A percentile compares a stretch with the other conserved stretches of the same genome.
Conservation (phyloP, 129 eudicot species). For the Pulicaria dysenterica region DNA sequence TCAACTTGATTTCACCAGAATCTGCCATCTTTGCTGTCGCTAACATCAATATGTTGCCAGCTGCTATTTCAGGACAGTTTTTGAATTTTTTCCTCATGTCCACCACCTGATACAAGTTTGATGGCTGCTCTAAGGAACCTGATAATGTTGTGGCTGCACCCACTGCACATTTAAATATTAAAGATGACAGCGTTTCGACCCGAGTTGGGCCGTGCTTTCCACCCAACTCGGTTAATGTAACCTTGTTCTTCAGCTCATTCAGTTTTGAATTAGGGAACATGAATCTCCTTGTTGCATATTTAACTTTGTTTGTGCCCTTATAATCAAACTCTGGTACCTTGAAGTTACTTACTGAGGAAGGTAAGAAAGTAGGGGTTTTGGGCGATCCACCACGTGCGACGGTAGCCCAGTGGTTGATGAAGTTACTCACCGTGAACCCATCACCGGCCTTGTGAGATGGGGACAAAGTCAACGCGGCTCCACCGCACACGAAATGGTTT, state of each 20-base stretch:
- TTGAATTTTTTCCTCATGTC: conserved; percentile 16
- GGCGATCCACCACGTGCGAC: conserved; percentile 3
- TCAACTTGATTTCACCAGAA: conserved; percentile 1
- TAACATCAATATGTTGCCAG: conserved; percentile 11
- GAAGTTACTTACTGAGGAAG: neutral
- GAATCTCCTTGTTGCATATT: conserved; percentile 11
- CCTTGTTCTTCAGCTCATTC: conserved; percentile 21
- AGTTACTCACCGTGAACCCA: neutral
- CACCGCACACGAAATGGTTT: conserved; percentile 24
- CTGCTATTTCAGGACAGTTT: conserved; percentile 8
- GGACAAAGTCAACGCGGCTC: conserved; percentile 20
- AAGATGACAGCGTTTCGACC: conserved; percentile 22
- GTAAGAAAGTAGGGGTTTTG: conserved; percentile 1
- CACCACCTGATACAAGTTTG: neutral
- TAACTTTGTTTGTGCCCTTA: neutral
- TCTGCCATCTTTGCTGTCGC: neutral
- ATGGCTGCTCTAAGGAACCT: conserved; percentile 11
- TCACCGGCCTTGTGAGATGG: conserved; percentile 23
- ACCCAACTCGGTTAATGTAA: neutral
- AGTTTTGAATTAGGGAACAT: conserved; percentile 29
- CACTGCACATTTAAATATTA: conserved; percentile 17
- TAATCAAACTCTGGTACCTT: neutral
- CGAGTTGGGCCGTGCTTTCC: conserved; percentile 25
- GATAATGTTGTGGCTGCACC: neutral
- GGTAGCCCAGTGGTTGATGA: conserved; percentile 30